Evolutionary conservation across 441 rosid species (phyloP), one percentile per base, ranked within the genome.

Genomic region (Monsonia emarginata): DNA sequence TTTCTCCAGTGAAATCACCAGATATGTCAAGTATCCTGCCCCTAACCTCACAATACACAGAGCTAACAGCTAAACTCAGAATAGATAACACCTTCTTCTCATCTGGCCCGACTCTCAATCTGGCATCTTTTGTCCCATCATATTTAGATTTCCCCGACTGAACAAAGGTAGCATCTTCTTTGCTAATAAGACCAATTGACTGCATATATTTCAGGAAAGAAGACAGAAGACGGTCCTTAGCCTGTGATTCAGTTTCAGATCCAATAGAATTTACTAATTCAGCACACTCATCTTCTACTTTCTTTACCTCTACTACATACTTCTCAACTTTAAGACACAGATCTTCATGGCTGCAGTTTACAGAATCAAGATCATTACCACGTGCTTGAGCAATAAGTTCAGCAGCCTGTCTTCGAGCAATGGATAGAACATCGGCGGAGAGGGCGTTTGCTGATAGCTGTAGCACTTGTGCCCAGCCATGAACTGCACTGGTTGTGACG

Each of bases 391-490:
- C 83, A 75, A 83, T 76, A 42, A 85, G 84, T 70, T 91, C 96
- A 78, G 89, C 74, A 70, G 91, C 97, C 85, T 86, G 97, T 74
- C 88, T 85, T 78, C 88, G 81, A 40, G 89, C 90, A 74, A 84
- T 75, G 69, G 90, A 85, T 74, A 94, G 77, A 67, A 82, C 69
- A 75, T 94, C 97, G 68, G 84, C 73, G 70, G 97, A 86, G 68
- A 77, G 81, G 72, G 89, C 84, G 82, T 82, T 84, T 24, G 91
- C 90, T 67, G 95, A 86, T 66, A 86, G 79, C 72, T 91, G 97
- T 78, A 91, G 81, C 66, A 89, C 86, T 67, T 89, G 91, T 65
- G 85, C 81, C 99, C 99, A 94, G 62, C 91, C 90, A 75, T 88
- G 91, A 67, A 94, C 84, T 32, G 78, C 75, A 75, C 94, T 91